phyloP scores from a whole-genome alignment of 1,284 basidiomycete species.

The Megacollybia platyphylla region DNA sequence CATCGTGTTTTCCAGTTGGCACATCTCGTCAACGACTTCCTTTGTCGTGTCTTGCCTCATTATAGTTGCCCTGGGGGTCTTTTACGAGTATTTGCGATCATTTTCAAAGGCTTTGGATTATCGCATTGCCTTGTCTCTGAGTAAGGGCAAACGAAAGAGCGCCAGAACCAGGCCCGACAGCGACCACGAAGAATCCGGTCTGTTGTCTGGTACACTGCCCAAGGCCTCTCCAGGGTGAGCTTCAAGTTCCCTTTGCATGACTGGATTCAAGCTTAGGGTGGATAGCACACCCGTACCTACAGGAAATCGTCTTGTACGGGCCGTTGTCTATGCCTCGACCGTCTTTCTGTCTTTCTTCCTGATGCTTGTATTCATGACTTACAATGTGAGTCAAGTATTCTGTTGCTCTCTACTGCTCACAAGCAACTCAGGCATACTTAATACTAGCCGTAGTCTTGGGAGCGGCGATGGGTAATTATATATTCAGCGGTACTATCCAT shows the following conservation, averaged over 20 bases:
- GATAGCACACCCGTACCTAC: constrained; percentile 34
- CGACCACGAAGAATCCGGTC: constrained; percentile 36
- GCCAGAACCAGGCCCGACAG: constrained; percentile 17
- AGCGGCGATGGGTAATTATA: constrained; percentile 59
- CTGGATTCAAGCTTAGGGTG: background rate
- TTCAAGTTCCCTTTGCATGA: background rate
- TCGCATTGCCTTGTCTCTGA: constrained; percentile 37
- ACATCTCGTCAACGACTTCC: constrained; percentile 39
- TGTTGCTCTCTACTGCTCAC: constrained; percentile 2
- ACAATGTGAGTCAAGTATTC: constrained; percentile 44
- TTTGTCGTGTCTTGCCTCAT: constrained; percentile 52
- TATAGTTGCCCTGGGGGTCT: constrained; percentile 51
- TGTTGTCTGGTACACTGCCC: constrained; percentile 34
- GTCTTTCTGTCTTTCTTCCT: constrained; percentile 75
- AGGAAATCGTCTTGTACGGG: constrained; percentile 35
- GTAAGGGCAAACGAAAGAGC: constrained; percentile 30
- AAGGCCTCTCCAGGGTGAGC: constrained; percentile 29
- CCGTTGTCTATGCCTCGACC: constrained; percentile 47
- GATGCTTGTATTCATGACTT: constrained; percentile 84
- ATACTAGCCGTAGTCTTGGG: constrained; percentile 64
- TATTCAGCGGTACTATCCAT: constrained; percentile 51
- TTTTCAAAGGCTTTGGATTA: constrained; percentile 46
- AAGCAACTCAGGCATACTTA: constrained; percentile 51
- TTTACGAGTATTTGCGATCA: constrained; percentile 63
- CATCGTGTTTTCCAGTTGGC: constrained; percentile 64